Evolutionary conservation across 257 asterid genomes (phyloP).

Genomic region (Prunella vulgaris): DNA sequence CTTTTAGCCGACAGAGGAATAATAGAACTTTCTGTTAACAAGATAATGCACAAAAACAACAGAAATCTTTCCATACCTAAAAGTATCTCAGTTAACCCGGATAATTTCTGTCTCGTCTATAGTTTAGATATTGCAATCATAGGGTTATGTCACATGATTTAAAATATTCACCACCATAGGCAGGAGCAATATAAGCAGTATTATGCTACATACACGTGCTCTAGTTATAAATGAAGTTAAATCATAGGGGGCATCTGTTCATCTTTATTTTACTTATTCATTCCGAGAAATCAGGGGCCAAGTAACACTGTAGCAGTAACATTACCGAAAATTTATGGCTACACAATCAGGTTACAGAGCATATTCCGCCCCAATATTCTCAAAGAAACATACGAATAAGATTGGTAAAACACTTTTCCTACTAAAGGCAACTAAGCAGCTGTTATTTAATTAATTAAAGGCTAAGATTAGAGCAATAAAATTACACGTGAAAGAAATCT

Average conservation of each 20-base stretch:
- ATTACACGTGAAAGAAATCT: constrained; percentile 19
- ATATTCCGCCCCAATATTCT: not conserved
- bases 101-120: not conserved
- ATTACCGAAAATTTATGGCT: constrained; percentile 6
- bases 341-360: constrained; percentile 10
- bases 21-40: not conserved
- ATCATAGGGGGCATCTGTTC: not conserved
- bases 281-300: not conserved
- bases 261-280: not conserved
- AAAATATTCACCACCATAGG: not conserved
- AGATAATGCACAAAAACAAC: constrained; percentile 4
- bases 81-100: not conserved
- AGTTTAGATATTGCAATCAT: constrained; percentile 1
- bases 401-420: not conserved
- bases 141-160: not conserved
- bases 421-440: constrained; percentile 7
- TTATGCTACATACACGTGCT: not conserved
- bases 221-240: not conserved
- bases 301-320: not conserved
- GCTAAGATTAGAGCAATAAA: constrained; percentile 12
- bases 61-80: not conserved
- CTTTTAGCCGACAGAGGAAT: not conserved
- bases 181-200: not conserved
- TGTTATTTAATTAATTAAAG: not conserved
- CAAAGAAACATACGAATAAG: not conserved